Evolutionary conservation across 495 filamentous ascomycete species (phyloP).

Genomic region (Podospora pseudopauciseta): DNA sequence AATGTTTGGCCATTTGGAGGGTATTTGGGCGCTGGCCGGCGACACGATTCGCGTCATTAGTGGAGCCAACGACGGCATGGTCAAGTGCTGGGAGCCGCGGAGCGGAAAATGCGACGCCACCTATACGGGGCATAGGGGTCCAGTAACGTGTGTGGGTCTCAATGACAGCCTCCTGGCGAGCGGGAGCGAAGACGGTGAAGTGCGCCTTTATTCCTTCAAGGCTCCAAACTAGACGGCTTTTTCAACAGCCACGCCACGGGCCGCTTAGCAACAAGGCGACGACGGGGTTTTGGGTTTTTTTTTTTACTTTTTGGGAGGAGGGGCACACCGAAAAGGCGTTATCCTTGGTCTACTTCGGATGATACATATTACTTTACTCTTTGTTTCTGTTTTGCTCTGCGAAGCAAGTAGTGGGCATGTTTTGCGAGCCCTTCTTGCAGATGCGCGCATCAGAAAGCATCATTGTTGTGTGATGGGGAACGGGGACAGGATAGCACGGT

Average conservation of each 20-base stretch:
- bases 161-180: conserved; percentile 84
- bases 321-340: conserved; percentile 3
- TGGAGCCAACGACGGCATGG: conserved; percentile 88
- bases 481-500: not conserved
- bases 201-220: conserved; percentile 82
- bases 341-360: conserved; percentile 6
- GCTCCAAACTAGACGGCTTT: conserved; percentile 26
- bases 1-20: conserved; percentile 94
- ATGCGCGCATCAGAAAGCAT: not conserved
- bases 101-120: conserved; percentile 88
- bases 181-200: conserved; percentile 88
- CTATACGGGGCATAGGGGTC: conserved; percentile 81
- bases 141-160: conserved; percentile 67
- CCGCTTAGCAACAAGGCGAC: not conserved
- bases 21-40: conserved; percentile 90
- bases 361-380: not conserved
- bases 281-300: not conserved
- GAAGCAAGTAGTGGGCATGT: not conserved
- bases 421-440: not conserved
- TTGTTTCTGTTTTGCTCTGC: not conserved
- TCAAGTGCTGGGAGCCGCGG: conserved; percentile 93
- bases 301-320: not conserved
- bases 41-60: conserved; percentile 86
- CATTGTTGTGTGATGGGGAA: not conserved
- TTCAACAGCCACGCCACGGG: conserved; percentile 12